Percentiles rank a stretch among this genome's conserved stretches.
Evolutionary conservation across 106 monocot genomes (phyloP).

Genomic region (Platanthera zijinensis): DNA sequence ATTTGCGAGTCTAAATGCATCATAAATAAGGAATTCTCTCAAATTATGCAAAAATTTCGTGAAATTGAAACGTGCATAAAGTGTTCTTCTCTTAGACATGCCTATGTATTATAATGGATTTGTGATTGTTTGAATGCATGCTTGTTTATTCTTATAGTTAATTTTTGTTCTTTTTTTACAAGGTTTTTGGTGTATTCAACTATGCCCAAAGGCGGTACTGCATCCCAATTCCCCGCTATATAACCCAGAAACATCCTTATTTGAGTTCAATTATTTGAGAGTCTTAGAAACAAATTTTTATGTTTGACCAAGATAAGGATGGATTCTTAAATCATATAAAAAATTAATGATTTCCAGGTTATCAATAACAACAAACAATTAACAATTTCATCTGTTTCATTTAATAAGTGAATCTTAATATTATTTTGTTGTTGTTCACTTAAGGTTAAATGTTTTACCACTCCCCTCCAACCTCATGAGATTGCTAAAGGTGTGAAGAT

Average conservation of each 20-base stretch:
- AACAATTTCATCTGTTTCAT: no score
- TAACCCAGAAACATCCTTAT: conserved; percentile 83
- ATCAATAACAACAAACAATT: no score
- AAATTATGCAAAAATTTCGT: conserved; percentile 89
- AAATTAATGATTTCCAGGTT: conserved; percentile 96
- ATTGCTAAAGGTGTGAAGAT: conserved; percentile 82
- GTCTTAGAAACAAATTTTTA: conserved; percentile 87
- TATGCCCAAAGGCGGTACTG: conserved; percentile 92
- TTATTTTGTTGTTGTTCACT: background rate
- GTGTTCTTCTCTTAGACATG: conserved; percentile 80
- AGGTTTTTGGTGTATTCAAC: conserved; percentile 88
- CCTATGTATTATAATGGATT: conserved; percentile 43
- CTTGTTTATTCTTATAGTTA: background rate
- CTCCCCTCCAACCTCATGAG: conserved; percentile 85
- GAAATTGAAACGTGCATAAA: conserved; percentile 97
- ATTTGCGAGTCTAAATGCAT: conserved; percentile 74
- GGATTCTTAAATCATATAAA: conserved; percentile 79
- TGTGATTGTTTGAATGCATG: background rate
- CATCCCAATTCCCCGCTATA: conserved; percentile 89
- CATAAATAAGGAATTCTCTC: conserved; percentile 83
- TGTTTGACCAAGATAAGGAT: conserved; percentile 86
- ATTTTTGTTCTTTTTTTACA: background rate
- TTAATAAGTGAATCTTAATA: background rate
- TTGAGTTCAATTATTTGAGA: conserved; percentile 71
- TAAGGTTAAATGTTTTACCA: conserved; percentile 94